These are phyloP conservation scores for Tetrahymena elliotti DNA, from an alignment of 73 alveolate species.

Conservation along the genomic window DNA sequence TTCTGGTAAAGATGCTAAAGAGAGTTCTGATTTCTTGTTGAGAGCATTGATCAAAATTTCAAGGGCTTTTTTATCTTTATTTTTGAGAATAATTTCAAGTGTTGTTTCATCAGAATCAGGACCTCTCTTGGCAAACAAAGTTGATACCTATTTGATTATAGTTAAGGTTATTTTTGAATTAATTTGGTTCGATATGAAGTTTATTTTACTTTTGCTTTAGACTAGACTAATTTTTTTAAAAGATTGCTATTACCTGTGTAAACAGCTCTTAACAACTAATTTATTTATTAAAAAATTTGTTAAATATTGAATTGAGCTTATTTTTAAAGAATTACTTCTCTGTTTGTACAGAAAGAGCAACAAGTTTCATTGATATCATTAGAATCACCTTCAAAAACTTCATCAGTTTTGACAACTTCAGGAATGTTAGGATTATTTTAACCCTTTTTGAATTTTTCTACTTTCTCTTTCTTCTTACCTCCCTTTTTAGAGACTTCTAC, in stretches of 20 bases:
- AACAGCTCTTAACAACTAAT: slow-evolving; percentile 40
- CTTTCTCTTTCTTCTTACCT: neutral
- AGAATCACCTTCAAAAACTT: slow-evolving; percentile 15
- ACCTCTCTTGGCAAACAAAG: slow-evolving; percentile 65
- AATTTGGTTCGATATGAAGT: slow-evolving; percentile 40
- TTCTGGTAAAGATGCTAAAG: slow-evolving; percentile 42
- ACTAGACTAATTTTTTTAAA: slow-evolving; percentile 11
- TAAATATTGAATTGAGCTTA: slow-evolving; percentile 12
- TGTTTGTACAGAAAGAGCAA: slow-evolving; percentile 21
- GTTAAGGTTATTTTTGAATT: slow-evolving; percentile 48
- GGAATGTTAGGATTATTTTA: slow-evolving; percentile 1
- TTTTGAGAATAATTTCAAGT: slow-evolving; percentile 58
- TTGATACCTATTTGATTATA: slow-evolving; percentile 53
- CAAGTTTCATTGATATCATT: slow-evolving; percentile 12
- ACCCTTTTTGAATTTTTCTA: neutral
- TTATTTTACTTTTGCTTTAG: slow-evolving; percentile 34
- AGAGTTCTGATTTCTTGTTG: slow-evolving; percentile 29
- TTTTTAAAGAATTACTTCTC: slow-evolving; percentile 10
- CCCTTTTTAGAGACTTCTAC: slow-evolving; percentile 25
- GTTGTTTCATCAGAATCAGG: slow-evolving; percentile 61
- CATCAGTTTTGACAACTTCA: slow-evolving; percentile 36
- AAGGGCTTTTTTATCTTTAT: slow-evolving; percentile 59
- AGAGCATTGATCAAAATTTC: slow-evolving; percentile 51
- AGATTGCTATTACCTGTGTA: slow-evolving; percentile 50
- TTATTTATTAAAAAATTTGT: neutral